These are phyloP conservation scores for Epichloe festucae DNA, from an alignment of 2,329 filamentous ascomycete genomes.

Conservation along the genomic window DNA sequence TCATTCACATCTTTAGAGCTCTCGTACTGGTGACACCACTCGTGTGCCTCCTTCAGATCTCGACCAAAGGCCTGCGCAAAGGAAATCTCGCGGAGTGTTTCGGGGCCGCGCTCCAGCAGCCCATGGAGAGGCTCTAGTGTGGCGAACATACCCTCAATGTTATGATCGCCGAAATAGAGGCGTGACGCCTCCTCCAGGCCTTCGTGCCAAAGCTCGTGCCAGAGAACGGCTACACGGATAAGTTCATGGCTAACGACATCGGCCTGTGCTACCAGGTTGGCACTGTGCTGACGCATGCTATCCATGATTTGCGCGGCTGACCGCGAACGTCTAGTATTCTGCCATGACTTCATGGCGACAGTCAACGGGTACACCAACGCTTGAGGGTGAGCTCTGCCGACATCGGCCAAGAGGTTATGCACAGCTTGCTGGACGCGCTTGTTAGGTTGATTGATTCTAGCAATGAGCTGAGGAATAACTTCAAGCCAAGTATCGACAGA, in stretches of 20 bases:
- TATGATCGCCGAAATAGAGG: slow-evolving; percentile 93
- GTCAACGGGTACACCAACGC: slow-evolving; percentile 94
- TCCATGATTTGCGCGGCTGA: slow-evolving; percentile 94
- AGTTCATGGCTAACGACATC: slow-evolving; percentile 92
- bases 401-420: slow-evolving; percentile 81
- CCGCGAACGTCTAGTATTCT: slow-evolving; percentile 69
- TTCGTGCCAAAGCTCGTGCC: slow-evolving; percentile 99
- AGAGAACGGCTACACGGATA: slow-evolving; percentile 89
- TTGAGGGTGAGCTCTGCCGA: slow-evolving; percentile 89
- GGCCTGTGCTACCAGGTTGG: slow-evolving; percentile 84
- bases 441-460: slow-evolving; percentile 93
- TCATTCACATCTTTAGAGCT: slow-evolving; percentile 83
- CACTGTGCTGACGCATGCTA: slow-evolving; percentile 90
- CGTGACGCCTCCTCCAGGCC: slow-evolving; percentile 92
- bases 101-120: slow-evolving; percentile 77
- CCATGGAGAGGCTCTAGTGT: slow-evolving; percentile 84
- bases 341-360: slow-evolving; percentile 89
- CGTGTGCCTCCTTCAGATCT: slow-evolving; percentile 84
- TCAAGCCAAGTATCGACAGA: slow-evolving; percentile 98
- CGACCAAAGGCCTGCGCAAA: slow-evolving; percentile 96
- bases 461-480: slow-evolving; percentile 94
- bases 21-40: slow-evolving; percentile 91
- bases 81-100: slow-evolving; percentile 89
- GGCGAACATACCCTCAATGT: slow-evolving; percentile 94
- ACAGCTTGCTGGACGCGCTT: slow-evolving; percentile 77